Conservation (phyloP, 306 rosid genomes). For the Dicorynia guianensis region DNA sequence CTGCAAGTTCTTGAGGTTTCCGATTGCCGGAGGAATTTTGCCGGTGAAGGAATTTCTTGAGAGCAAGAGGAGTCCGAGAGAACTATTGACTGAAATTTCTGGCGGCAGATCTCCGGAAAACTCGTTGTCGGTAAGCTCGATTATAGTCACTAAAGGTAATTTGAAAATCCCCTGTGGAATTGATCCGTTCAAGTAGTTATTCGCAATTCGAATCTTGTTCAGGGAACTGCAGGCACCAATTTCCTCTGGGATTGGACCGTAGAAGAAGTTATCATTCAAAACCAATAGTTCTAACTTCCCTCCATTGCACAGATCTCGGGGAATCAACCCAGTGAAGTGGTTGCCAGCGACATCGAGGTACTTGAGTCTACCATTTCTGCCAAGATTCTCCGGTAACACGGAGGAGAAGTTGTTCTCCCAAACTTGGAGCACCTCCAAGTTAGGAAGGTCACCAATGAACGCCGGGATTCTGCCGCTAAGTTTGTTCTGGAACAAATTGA, state of each 20-base stretch:
- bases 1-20: conserved; percentile 57
- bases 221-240: conserved; percentile 70
- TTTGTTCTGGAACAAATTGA: conserved; percentile 67
- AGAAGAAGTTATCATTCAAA: conserved; percentile 64
- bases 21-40: conserved; percentile 58
- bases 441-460: conserved; percentile 70
- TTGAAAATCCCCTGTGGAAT: conserved; percentile 70
- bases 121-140: conserved; percentile 58
- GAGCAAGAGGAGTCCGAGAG: conserved; percentile 55
- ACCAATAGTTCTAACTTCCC: conserved; percentile 51
- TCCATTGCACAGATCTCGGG: conserved; percentile 70
- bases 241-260: conserved; percentile 71
- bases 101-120: conserved; percentile 67
- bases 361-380: conserved; percentile 60
- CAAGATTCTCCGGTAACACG: conserved; percentile 69
- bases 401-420: conserved; percentile 85
- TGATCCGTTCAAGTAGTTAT: conserved; percentile 64
- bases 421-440: conserved; percentile 64
- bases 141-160: conserved; percentile 49
- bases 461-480: conserved; percentile 61
- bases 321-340: conserved; percentile 73
- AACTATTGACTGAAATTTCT: conserved; percentile 42
- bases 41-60: conserved; percentile 69
- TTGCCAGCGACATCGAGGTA: conserved; percentile 64
- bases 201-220: conserved; percentile 50